Evolutionary conservation across 139 green algal species (phyloP).

Genomic region (Chlorella ohadii): DNA sequence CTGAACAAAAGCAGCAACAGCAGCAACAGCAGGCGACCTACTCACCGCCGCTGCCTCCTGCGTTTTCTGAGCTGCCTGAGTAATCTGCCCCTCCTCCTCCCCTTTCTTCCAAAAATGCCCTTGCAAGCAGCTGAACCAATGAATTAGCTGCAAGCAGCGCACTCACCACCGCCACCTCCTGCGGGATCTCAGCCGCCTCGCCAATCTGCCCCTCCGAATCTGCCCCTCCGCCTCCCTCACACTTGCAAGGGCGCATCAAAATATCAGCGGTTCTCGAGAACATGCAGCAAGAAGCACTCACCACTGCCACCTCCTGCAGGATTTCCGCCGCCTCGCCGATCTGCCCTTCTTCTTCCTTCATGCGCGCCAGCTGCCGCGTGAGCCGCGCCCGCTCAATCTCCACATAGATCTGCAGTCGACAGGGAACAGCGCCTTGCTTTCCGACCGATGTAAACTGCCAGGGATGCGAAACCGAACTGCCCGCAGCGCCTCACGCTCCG

Average conservation of each 20-base stretch:
- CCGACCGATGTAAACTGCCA: no score
- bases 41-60: neutral
- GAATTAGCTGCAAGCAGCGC: neutral
- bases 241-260: no score
- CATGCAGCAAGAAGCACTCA: conserved; percentile 41
- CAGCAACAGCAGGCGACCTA: no score
- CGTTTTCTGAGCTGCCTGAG: neutral
- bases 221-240: no score
- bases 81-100: no score
- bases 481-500: no score
- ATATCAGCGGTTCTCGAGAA: no score
- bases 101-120: no score
- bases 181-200: conserved; percentile 94
- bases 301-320: conserved; percentile 97
- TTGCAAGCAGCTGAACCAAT: no score
- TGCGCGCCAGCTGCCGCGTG: conserved; percentile 84
- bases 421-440: no score
- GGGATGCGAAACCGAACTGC: no score
- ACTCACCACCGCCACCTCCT: conserved; percentile 95
- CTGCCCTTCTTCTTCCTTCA: conserved; percentile 94
- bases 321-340: conserved; percentile 92
- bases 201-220: conserved; percentile 92
- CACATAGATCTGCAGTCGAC: conserved; percentile 97
- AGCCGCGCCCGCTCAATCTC: conserved; percentile 98
- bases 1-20: no score